Base-by-base conservation (phyloP, 306 rosid genomes). In the Elaeagnus macrophylla region DNA sequence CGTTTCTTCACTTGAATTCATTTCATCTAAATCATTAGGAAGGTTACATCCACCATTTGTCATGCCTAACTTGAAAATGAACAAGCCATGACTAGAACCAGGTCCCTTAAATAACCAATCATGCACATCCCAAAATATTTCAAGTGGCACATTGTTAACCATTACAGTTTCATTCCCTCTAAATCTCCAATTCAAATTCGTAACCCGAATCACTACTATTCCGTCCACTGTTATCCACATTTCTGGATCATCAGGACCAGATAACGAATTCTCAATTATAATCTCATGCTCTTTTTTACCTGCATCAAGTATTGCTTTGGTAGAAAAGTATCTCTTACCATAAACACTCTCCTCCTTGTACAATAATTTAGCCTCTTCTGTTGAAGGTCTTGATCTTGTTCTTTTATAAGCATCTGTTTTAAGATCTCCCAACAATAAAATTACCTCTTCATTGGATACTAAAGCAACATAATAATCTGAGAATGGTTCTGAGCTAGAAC, bases 161-260 rank as follows among this genome's bases (percentile, higher is more conserved):
- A 69, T 71, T 44, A 71, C 67, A 5, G 75, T 52, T 61, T 82
- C 83, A 46, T 85, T 85, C 57, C 95, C 90, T 66, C 87, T 71
- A 18, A 85, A 85, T 57, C 78, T 85, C 90, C 95, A 80, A 69
- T 80, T 74, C 75, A 85, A 64, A 72, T 85, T 85, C 79, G 73
- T 75, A 35, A 85, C 49, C 32, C 85, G 75, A 52, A 68, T 71
- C 0, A 62, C 74, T 71, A 72, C 62, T 2, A 57, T 54, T 25
- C 86, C 83, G 35, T 82, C 85, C 36, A 85, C 72, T 57, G 50
- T 77, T 16, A 85, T 83, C 80, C 83, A 80, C 87, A 85, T 82
- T 53, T 85, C 83, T 1, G 90, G 87, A 38, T 82, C 85, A n/a
- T 65, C 82, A 25, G 84, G 77, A 35, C 78, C 85, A 0, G 65